Base-by-base conservation (phyloP, 768 basidiomycete genomes). In the Russula earlei region DNA sequence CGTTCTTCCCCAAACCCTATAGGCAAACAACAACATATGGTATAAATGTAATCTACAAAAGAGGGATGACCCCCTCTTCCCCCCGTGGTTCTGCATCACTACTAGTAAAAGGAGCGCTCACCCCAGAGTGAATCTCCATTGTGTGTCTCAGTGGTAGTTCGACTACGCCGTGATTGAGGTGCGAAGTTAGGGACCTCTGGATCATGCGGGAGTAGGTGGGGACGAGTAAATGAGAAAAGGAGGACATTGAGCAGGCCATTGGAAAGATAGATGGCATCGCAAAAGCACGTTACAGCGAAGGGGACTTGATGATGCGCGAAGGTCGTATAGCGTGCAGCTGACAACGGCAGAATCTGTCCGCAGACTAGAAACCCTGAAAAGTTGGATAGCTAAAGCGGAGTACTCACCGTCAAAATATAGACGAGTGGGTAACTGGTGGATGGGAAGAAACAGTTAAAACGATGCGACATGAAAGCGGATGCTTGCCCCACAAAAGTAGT, bases 371-470 rank as follows among this genome's bases (percentile, higher is more conserved):
- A 4, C 8, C 7, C 9, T 9, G 9, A 7, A 19, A n/a, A 22
- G 29, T 25, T 14, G 34, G 19, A 17, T 2, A 11, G 15, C 4
- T 25, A 17, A 29, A 29, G 7, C n/a, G 31, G 11, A n/a, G 31
- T 27, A 45, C 67, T 22, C 52, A 74, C 66, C 62, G 69, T 66
- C 20, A 65, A 47, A 29, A 72, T 69, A 58, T 76, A 76, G 11
- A 75, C 69, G 10, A 71, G 69, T 20, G 76, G 77, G 52, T 77
- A 77, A 58, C 77, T 78, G 56, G 6, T 17, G n/a, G n/a, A n/a
- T 27, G 19, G 46, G 31, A 4, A 41, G 57, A 33, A 47, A 27
- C 12, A n/a, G 29, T 41, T 17, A 48, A 33, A 41, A 24, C 2
- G 27, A 25, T 10, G 42, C 15, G 11, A 19, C n/a, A 2, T 7